phyloP scores from a whole-genome alignment of 164 flowering plant genomes.

The Stephania japonica region DNA sequence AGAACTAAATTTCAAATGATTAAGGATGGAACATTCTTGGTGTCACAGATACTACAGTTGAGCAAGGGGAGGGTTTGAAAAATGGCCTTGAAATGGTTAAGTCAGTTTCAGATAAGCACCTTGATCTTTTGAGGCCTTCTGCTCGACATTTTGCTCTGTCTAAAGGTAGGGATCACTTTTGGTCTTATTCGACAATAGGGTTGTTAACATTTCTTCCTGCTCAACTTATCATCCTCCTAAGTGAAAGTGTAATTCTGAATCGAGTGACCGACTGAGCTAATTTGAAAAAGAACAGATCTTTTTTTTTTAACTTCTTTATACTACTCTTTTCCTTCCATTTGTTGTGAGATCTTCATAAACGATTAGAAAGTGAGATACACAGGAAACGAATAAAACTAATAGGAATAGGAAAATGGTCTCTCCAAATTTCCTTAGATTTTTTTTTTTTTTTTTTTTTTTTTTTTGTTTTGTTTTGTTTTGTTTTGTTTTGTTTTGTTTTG shows the following conservation, averaged over 20 bases:
- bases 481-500: too few species aligned
- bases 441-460: too few species aligned
- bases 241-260: neutral
- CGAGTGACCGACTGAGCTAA: neutral
- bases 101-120: constrained; percentile 54
- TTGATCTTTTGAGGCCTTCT: constrained; percentile 63
- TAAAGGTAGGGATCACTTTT: constrained; percentile 45
- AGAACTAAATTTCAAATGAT: constrained; percentile 6
- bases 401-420: too few species aligned
- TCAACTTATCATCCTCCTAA: neutral
- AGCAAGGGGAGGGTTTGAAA: constrained; percentile 36
- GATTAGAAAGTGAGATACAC: too few species aligned
- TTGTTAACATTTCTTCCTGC: neutral
- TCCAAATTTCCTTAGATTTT: too few species aligned
- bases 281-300: neutral
- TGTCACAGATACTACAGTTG: constrained; percentile 40
- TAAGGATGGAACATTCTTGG: constrained; percentile 21
- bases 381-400: too few species aligned
- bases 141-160: constrained; percentile 51
- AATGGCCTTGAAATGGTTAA: constrained; percentile 49
- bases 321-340: too few species aligned
- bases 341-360: too few species aligned
- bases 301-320: too few species aligned
- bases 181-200: neutral
- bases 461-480: too few species aligned